Base-by-base conservation (phyloP, 73 alveolate genomes). In the Paramecium sexaurelia region DNA sequence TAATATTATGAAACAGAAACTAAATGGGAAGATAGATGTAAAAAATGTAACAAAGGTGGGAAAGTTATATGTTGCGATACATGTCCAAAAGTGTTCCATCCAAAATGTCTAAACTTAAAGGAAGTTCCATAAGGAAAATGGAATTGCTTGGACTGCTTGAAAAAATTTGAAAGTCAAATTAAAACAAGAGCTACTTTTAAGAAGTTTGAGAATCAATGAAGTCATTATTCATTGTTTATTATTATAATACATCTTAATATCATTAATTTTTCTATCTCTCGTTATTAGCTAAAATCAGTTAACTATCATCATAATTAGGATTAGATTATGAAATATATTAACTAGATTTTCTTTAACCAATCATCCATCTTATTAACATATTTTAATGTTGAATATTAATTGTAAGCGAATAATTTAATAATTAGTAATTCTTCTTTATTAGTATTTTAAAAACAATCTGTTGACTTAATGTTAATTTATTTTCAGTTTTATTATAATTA, bases 51-150 rank as follows among this genome's bases (percentile, higher is more conserved):
- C 36, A 33, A 29, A 35, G 87, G 85, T 8, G 93, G 93, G 20
- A 75, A 86, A 37, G 93, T 86, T 0, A 41, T 86, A 7, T 61
- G 83, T 71, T 86, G 93, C 5, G 93, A 86, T 86, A 86, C 93
- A 5, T 86, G 93, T 57, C 93, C 93, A 19, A 51, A 61, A 36
- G 93, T 86, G 20, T 86, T 86, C 19, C 93, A 86, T 37, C 87
- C 85, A 17, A 86, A 86, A 86, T 86, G 93, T 37, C 27, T 86
- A 32, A 75, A 75, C 17, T 35, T 86, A 19, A 86, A 86, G 88
- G 93, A 61, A 61, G 55, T 55, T 29, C 91, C 91, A 29, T 22
- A 83, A 83, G 91, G 91, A 43, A 51, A 83, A 26, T 83, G 91
- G 91, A 83, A 51, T 51, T 83, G 91, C 20, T 29, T 83, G 1